A percentile compares a stretch with the other conserved stretches of the same genome.
Evolutionary conservation across 2,329 filamentous ascomycete species (phyloP).

Genomic region (Epicoccum nigrum): DNA sequence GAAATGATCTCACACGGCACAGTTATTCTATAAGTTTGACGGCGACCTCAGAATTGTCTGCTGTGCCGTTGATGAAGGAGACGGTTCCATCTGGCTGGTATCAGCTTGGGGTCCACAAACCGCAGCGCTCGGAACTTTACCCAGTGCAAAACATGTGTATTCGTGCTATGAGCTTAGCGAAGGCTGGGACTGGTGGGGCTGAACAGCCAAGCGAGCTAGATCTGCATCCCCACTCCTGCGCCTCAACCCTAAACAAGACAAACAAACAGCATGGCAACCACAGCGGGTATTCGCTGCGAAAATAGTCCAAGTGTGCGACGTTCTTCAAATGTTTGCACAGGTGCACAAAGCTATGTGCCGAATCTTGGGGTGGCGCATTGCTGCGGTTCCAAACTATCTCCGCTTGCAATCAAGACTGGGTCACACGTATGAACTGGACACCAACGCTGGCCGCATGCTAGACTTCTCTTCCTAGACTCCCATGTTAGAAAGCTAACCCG

Average conservation of each 20-base stretch:
- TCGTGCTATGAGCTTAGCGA: background rate
- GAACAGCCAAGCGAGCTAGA: slow-evolving; percentile 5
- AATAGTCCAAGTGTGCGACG: too few relatives aligned
- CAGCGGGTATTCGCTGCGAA: too few relatives aligned
- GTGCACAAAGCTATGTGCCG: too few relatives aligned
- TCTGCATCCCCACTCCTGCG: slow-evolving; percentile 6
- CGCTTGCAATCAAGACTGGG: too few relatives aligned
- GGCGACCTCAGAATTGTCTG: background rate
- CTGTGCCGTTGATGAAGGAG: slow-evolving; percentile 9
- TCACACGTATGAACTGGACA: too few relatives aligned
- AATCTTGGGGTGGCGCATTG: too few relatives aligned
- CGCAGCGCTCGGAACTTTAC: slow-evolving; percentile 5
- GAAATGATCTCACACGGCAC: background rate
- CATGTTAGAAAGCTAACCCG: background rate
- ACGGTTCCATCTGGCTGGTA: background rate
- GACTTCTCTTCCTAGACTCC: background rate
- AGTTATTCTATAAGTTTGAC: background rate
- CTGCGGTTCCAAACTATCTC: too few relatives aligned
- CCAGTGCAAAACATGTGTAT: slow-evolving; percentile 10
- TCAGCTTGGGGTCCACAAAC: background rate
- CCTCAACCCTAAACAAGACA: background rate
- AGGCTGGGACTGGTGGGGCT: slow-evolving; percentile 7
- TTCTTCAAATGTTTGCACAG: too few relatives aligned
- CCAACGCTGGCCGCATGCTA: slow-evolving; percentile 2
- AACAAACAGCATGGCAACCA: slow-evolving; percentile 1